phyloP scores from a whole-genome alignment of 2,329 filamentous ascomycete species.

The Penicillium sclerotigenum region DNA sequence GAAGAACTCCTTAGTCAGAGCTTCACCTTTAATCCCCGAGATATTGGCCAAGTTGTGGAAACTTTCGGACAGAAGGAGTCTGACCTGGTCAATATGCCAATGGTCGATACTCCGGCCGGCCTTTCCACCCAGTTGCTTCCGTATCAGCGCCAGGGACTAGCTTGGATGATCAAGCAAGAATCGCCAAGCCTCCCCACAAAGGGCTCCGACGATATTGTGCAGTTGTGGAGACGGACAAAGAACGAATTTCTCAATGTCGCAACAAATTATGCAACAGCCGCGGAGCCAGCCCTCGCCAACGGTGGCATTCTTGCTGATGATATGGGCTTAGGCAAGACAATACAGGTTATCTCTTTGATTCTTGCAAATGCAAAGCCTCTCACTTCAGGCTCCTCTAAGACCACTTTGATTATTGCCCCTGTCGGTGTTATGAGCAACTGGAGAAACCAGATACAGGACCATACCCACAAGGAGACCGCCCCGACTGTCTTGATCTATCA shows the following conservation, averaged over 20 bases:
- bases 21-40: slow-evolving; percentile 64
- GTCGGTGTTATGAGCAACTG: slow-evolving; percentile 89
- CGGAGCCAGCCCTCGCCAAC: slow-evolving; percentile 63
- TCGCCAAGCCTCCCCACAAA: slow-evolving; percentile 61
- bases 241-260: slow-evolving; percentile 64
- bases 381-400: slow-evolving; percentile 49
- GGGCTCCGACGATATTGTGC: slow-evolving; percentile 61
- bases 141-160: slow-evolving; percentile 74
- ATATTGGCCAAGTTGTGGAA: slow-evolving; percentile 63
- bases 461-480: slow-evolving; percentile 62
- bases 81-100: slow-evolving; percentile 67
- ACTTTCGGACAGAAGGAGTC: slow-evolving; percentile 69
- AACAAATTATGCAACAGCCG: slow-evolving; percentile 62
- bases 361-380: slow-evolving; percentile 51
- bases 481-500: slow-evolving; percentile 74
- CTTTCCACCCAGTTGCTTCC: slow-evolving; percentile 69
- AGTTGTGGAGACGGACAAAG: slow-evolving; percentile 68
- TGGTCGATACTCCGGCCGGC: slow-evolving; percentile 63
- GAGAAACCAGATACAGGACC: slow-evolving; percentile 72
- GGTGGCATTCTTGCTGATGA: slow-evolving; percentile 88
- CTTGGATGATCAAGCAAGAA: slow-evolving; percentile 78
- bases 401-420: slow-evolving; percentile 77
- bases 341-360: slow-evolving; percentile 80
- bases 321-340: slow-evolving; percentile 88
- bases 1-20: slow-evolving; percentile 65